A percentile compares a stretch with the other conserved stretches of the same genome.
These are phyloP conservation scores for Myochromella boudieri DNA, from an alignment of 768 basidiomycete species.

Conservation along the genomic window DNA sequence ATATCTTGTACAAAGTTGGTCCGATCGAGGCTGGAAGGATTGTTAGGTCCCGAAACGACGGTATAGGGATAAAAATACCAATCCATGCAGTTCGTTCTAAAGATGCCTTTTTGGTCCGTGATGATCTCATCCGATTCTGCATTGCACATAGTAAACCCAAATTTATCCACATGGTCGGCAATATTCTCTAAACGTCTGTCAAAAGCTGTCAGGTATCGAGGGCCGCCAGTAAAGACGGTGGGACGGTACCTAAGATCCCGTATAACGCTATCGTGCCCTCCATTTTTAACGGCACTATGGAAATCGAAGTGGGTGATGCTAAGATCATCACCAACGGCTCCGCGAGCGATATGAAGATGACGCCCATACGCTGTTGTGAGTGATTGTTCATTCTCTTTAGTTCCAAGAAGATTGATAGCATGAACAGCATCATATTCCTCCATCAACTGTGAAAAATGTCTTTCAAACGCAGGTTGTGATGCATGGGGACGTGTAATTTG, in stretches of 20 bases:
- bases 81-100: slow-evolving; percentile 93
- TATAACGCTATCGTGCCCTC: slow-evolving; percentile 86
- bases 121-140: slow-evolving; percentile 64
- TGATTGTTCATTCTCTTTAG: slow-evolving; percentile 88
- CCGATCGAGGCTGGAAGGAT: slow-evolving; percentile 73
- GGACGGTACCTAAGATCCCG: slow-evolving; percentile 62
- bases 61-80: slow-evolving; percentile 53
- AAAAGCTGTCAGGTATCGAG: slow-evolving; percentile 1
- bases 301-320: slow-evolving; percentile 93
- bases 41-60: slow-evolving; percentile 6
- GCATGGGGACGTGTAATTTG: slow-evolving; percentile 95
- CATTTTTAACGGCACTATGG: slow-evolving; percentile 74
- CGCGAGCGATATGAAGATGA: slow-evolving; percentile 69
- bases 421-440: slow-evolving; percentile 86
- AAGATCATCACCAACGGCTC: slow-evolving; percentile 64
- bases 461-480: slow-evolving; percentile 95
- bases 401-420: slow-evolving; percentile 88
- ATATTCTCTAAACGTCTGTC: slow-evolving; percentile 61
- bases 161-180: slow-evolving; percentile 66
- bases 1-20: slow-evolving; percentile 99
- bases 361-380: slow-evolving; percentile 81
- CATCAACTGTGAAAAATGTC: slow-evolving; percentile 84
- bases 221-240: not conserved
- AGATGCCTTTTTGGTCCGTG: slow-evolving; percentile 88
- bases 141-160: slow-evolving; percentile 86